Evolutionary conservation across 169 alveolate species (phyloP), one percentile per base, ranked within the genome.

Genomic region (Sarcocystis neurona): DNA sequence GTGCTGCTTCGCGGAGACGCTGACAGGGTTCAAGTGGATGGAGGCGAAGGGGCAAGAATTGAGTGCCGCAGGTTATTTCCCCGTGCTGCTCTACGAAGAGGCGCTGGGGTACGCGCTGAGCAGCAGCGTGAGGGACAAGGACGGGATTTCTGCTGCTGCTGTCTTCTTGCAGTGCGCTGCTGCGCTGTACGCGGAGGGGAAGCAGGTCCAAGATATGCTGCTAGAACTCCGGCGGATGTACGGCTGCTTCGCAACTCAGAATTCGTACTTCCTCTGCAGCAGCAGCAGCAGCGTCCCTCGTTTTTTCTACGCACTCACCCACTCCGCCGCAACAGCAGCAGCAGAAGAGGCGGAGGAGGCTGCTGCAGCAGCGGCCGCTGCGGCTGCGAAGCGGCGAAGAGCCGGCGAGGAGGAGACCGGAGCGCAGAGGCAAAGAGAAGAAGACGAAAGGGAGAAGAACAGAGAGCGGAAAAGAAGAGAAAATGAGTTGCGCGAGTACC

Each of bases 121-220:
- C 48, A 53, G 50, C 41, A 79, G 88, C 27, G 96, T 93, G 1
- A 90, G 93, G 60, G 97, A 95, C 90, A 94, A 95, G 79, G 96
- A 95, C 89, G 97, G 97, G 50, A 91, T 96, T 43, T 74, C 95
- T 47, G 97, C 98, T n/a, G 95, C 97, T 46, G 94, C 94, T 27
- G 94, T 92, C 34, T 80, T 93, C 88, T 80, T 92, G 48, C 93
- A 95, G 90, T 78, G 93, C 43, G 94, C 95, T 53, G 92, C 88
- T n/a, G 87, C 89, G 48, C 85, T 89, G 66, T 92, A 93, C 84
- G 68, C 91, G 41, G 43, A 27, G 53, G 94, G 94, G 74, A 92
- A 79, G 37, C 91, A 94, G 30, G 88, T 94, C 72, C 87, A 53
- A 32, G 90, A 92, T 47, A 89, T 66, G 44, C 88, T 94, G 34